A percentile compares a stretch with the other conserved stretches of the same genome.
Evolutionary conservation across 2,329 filamentous ascomycete genomes (phyloP).

Genomic region (Sporothrix inflata): DNA sequence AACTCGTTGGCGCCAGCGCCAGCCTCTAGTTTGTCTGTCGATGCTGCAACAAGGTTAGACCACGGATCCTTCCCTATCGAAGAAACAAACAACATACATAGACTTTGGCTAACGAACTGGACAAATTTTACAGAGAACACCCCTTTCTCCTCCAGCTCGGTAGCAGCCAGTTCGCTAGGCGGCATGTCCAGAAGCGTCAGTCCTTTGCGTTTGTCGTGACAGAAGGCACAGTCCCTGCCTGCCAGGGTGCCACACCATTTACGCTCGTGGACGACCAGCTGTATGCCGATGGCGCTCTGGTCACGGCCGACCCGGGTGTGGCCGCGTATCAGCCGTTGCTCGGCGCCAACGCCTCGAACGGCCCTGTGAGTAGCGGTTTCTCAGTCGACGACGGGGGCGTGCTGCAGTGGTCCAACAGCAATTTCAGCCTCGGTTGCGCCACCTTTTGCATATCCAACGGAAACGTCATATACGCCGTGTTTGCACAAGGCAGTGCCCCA

Average conservation of each 20-base stretch:
- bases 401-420: slow-evolving; percentile 1
- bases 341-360: no score
- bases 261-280: slow-evolving; percentile 7
- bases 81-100: no score
- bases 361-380: background rate
- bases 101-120: no score
- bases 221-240: slow-evolving; percentile 1
- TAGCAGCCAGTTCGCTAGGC: no score
- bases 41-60: no score
- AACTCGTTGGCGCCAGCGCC: no score
- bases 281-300: no score
- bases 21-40: no score
- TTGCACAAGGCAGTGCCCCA: background rate
- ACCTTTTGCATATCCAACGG: slow-evolving; percentile 14
- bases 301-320: background rate
- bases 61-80: no score
- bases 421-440: background rate
- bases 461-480: background rate
- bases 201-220: slow-evolving; percentile 14
- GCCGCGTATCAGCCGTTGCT: background rate
- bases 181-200: background rate
- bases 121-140: no score
- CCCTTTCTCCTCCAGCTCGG: no score
- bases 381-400: background rate
- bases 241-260: background rate